Evolutionary conservation across 2,329 filamentous ascomycete species (phyloP).

Genomic region (Trichoderma harzianum): DNA sequence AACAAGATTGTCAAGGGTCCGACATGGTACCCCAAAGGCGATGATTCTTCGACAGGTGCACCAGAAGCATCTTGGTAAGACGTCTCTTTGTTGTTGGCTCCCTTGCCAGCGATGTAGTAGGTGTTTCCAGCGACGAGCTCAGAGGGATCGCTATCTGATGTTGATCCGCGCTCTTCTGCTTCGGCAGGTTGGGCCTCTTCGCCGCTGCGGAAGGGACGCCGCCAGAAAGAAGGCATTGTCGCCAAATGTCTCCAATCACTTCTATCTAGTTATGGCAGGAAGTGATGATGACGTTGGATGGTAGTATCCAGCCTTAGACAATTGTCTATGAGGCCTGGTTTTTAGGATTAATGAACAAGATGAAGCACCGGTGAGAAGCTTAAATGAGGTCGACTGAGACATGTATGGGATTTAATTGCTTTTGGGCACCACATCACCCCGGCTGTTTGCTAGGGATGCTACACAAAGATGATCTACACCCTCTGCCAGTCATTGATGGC

Average conservation of each 20-base stretch:
- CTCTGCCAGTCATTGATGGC: neutral
- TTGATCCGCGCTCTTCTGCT: conserved; percentile 20
- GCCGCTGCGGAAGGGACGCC: conserved; percentile 21
- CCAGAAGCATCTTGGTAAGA: conserved; percentile 60
- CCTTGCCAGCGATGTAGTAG: conserved; percentile 14
- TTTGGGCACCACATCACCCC: neutral
- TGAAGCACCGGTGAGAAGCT: neutral
- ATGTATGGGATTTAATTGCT: neutral
- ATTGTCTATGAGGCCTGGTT: neutral
- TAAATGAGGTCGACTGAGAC: neutral
- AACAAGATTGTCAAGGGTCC: conserved; percentile 55
- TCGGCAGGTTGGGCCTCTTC: conserved; percentile 13
- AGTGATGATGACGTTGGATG: neutral
- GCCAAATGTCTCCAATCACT: neutral
- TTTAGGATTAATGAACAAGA: neutral
- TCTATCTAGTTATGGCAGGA: neutral
- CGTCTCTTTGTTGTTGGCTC: conserved; percentile 46
- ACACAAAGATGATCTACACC: neutral
- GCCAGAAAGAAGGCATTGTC: conserved; percentile 21
- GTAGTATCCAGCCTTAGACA: neutral
- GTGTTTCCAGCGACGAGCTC: conserved; percentile 4
- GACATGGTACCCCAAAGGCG: conserved; percentile 59
- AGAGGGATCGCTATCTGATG: conserved; percentile 10
- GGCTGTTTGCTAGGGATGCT: neutral
- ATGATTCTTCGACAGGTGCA: conserved; percentile 57